phyloP scores from a whole-genome alignment of 2,329 filamentous ascomycete species.

The Endoconidiophora laricicola region DNA sequence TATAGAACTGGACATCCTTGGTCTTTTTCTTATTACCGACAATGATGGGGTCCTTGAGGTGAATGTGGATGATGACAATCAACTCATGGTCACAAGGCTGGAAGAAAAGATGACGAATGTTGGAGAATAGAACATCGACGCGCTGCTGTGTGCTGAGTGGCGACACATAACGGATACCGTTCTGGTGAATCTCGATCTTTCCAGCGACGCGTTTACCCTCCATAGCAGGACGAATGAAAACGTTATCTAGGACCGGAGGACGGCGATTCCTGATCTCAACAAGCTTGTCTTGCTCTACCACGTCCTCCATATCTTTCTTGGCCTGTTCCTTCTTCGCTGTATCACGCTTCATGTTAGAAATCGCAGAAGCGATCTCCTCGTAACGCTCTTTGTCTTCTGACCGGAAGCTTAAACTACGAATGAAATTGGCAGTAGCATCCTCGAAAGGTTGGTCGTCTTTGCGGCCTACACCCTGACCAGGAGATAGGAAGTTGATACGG shows the following conservation, averaged over 20 bases:
- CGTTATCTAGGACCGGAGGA: conserved; percentile 76
- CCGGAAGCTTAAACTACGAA: conserved; percentile 86
- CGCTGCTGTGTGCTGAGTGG: conserved; percentile 63
- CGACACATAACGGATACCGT: conserved; percentile 90
- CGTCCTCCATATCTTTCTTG: conserved; percentile 99
- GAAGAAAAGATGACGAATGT: conserved; percentile 97
- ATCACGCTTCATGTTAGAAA: conserved; percentile 91
- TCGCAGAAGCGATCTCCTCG: conserved; percentile 78
- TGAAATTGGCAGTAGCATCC: conserved; percentile 87
- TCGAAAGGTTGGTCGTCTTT: conserved; percentile 98
- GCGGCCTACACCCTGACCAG: conserved; percentile 87
- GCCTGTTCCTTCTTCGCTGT: conserved; percentile 85
- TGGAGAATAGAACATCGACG: conserved; percentile 92
- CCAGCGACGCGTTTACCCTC: conserved; percentile 94
- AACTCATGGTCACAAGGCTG: conserved; percentile 92
- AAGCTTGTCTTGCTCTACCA: conserved; percentile 96
- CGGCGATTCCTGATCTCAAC: conserved; percentile 88
- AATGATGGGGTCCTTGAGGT: conserved; percentile 94
- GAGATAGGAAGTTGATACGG: conserved; percentile 92
- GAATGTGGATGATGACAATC: conserved; percentile 95
- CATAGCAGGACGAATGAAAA: conserved; percentile 87
- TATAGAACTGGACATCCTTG: conserved; percentile 95
- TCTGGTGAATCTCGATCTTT: conserved; percentile 94
- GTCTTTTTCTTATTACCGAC: conserved; percentile 97
- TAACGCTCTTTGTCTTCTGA: conserved; percentile 81